phyloP scores from a whole-genome alignment of 345 rosid species.

The Carallia pectinifolia region DNA sequence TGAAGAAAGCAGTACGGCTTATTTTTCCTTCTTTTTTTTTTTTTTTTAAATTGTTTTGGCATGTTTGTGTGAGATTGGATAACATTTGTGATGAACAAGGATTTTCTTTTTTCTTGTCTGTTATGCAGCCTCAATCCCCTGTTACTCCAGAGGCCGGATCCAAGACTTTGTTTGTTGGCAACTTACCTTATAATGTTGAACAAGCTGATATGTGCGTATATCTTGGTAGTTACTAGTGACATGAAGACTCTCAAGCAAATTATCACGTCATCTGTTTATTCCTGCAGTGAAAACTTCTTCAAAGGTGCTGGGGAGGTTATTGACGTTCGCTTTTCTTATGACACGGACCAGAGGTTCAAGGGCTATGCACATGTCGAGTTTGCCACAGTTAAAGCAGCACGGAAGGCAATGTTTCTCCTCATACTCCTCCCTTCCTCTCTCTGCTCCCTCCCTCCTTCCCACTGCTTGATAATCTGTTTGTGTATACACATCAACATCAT shows the following conservation, averaged over 20 bases:
- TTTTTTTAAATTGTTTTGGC: not conserved
- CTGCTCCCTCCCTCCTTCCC: no score
- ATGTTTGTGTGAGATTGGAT: not conserved
- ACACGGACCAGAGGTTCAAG: constrained; percentile 48
- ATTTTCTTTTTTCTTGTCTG: not conserved
- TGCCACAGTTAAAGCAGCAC: constrained; percentile 59
- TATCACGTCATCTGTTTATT: not conserved
- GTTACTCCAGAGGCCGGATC: constrained; percentile 49
- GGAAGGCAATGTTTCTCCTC: constrained; percentile 36
- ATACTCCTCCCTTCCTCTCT: no score
- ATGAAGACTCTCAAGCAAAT: not conserved
- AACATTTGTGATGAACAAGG: not conserved
- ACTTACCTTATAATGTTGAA: constrained; percentile 59
- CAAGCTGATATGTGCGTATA: constrained; percentile 56
- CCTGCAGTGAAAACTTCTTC: constrained; percentile 68
- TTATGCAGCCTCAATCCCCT: constrained; percentile 66
- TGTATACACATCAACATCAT: no score
- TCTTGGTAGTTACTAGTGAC: not conserved
- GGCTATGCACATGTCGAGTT: constrained; percentile 91
- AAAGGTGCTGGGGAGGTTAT: constrained; percentile 63
- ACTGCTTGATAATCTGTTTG: no score
- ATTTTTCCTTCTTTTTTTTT: not conserved
- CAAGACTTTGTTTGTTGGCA: constrained; percentile 71
- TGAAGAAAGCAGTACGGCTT: constrained; percentile 37
- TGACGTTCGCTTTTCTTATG: constrained; percentile 62